Base-by-base conservation (phyloP, 176 grass and related monocot genomes). In the Oryza glumipatula region DNA sequence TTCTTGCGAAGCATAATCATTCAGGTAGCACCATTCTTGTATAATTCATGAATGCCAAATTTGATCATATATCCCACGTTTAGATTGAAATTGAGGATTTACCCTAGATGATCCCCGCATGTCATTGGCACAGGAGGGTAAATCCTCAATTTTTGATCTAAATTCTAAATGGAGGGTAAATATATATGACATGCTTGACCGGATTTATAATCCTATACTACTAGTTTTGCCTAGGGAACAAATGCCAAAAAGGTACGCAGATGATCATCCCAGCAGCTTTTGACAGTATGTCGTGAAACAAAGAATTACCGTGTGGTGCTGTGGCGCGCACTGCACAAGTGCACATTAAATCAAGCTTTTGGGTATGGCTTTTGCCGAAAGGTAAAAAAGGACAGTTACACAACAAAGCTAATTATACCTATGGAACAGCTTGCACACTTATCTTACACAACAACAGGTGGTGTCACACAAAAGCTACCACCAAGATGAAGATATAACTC, bases 181-280 rank as follows among this genome's bases (percentile, higher is more conserved):
- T 35, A 76, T 17, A 36, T 17, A 69, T 24, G 73, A 32, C 35
- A 72, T 52, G 76, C 47, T 47, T 60, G 51, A 56, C 6, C 26
- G 15, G 35, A 7, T 56, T 60, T 46, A 45, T 60, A 85, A 54
- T 36, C 45, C 23, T 0, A 9, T 64, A 36, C 35, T 36, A 36
- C 35, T 36, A 49, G 41, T 46, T 74, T 35, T 7, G 17, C 7
- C 1, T 66, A 60, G 30, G n/a, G 65, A 36, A 51, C 15, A 58
- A 32, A 68, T 21, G n/a, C 5, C 23, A 85, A 78, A 28, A 58
- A 76, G 32, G 17, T n/a, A 85, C 32, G 23, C 33, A 36, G 22
- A 56, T 44, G 64, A 75, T 8, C 3, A 14, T 15, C 33, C 12
- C 0, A 81, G 33, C 13, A 71, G 68, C 49, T 28, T 69, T 23